Evolutionary conservation across 345 rosid genomes (phyloP).

Genomic region (Salix koriyanagi): DNA sequence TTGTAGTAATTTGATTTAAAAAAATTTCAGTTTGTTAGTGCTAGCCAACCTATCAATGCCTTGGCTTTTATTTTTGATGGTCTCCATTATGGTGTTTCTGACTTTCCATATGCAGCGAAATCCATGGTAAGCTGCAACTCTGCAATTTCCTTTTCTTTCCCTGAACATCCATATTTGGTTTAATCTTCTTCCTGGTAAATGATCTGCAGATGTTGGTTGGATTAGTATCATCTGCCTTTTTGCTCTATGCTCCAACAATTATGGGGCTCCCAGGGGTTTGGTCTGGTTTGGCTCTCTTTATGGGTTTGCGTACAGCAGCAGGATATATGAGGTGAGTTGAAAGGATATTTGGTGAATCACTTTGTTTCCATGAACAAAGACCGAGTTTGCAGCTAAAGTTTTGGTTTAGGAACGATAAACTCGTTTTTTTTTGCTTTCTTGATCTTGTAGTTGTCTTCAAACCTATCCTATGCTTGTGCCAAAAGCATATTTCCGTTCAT

Average conservation of each 20-base stretch:
- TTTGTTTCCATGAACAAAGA: not conserved
- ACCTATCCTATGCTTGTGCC: not conserved
- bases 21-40: slow-evolving; percentile 64
- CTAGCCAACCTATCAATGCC: slow-evolving; percentile 86
- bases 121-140: slow-evolving; percentile 56
- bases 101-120: slow-evolving; percentile 79
- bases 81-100: slow-evolving; percentile 89
- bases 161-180: not conserved
- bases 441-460: too few relatives aligned
- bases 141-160: not conserved
- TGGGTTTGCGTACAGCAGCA: slow-evolving; percentile 75
- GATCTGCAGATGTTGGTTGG: slow-evolving; percentile 65
- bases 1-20: slow-evolving; percentile 3
- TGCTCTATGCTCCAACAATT: slow-evolving; percentile 52
- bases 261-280: slow-evolving; percentile 84
- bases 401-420: not conserved
- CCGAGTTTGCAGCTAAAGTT: not conserved
- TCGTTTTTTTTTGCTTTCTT: too few relatives aligned
- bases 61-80: slow-evolving; percentile 91
- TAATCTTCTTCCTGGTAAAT: slow-evolving; percentile 4
- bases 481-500: not conserved
- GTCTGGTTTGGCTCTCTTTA: slow-evolving; percentile 80
- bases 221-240: slow-evolving; percentile 55
- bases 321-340: slow-evolving; percentile 65
- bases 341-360: not conserved